These are phyloP conservation scores for Saccharum hybrid DNA, from an alignment of 202 grass and related monocot genomes.

Conservation along the genomic window DNA sequence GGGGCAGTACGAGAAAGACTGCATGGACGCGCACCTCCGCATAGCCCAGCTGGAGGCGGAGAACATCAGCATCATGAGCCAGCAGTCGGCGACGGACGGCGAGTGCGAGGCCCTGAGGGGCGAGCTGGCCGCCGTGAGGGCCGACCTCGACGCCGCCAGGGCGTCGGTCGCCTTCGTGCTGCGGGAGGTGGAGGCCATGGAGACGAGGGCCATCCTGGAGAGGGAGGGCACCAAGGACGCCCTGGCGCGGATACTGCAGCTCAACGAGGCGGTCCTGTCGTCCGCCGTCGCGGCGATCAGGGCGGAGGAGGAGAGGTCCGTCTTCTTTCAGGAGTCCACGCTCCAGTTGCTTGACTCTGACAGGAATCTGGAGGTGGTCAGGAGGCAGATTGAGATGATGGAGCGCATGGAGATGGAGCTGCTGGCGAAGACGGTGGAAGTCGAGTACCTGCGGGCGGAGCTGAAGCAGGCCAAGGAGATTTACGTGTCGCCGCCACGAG, in stretches of 20 bases:
- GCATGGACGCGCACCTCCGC: slow-evolving; percentile 25
- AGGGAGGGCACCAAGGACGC: slow-evolving; percentile 33
- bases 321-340: slow-evolving; percentile 49
- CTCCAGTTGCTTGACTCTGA: slow-evolving; percentile 28
- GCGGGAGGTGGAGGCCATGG: slow-evolving; percentile 40
- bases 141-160: slow-evolving; percentile 40
- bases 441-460: slow-evolving; percentile 42
- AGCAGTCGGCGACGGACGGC: slow-evolving; percentile 6
- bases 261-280: slow-evolving; percentile 47
- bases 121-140: slow-evolving; percentile 30
- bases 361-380: slow-evolving; percentile 28
- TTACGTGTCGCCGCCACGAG: background rate
- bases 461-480: slow-evolving; percentile 44
- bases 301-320: slow-evolving; percentile 57
- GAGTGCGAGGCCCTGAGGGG: slow-evolving; percentile 44
- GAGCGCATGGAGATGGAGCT: slow-evolving; percentile 48
- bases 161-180: slow-evolving; percentile 30
- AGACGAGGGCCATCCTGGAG: slow-evolving; percentile 34
- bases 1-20: slow-evolving; percentile 3
- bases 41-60: slow-evolving; percentile 52
- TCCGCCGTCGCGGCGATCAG: slow-evolving; percentile 43
- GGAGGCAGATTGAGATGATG: slow-evolving; percentile 23
- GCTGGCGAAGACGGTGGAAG: slow-evolving; percentile 50
- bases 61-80: background rate
- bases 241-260: slow-evolving; percentile 32